A percentile compares a stretch with the other conserved stretches of the same genome.
These are phyloP conservation scores for Cladosporium sp. DNA, from an alignment of 2,329 filamentous ascomycete species.

Conservation along the genomic window DNA sequence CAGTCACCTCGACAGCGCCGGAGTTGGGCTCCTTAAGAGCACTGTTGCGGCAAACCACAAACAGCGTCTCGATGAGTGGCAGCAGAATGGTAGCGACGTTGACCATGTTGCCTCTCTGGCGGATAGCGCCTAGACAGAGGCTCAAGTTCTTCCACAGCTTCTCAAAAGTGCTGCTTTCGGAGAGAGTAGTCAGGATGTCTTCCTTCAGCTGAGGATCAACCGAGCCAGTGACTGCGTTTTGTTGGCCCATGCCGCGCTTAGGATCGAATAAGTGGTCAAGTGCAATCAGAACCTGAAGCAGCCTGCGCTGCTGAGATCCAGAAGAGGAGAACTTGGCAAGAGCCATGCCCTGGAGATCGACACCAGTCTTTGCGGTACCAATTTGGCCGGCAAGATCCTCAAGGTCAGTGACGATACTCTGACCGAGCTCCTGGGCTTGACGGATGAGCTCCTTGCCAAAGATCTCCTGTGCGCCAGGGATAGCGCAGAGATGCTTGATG, in stretches of 20 bases:
- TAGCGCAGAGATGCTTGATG: slow-evolving; percentile 96
- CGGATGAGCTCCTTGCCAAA: slow-evolving; percentile 92
- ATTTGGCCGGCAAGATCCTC: slow-evolving; percentile 85
- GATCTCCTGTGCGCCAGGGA: slow-evolving; percentile 82
- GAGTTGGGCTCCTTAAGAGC: slow-evolving; percentile 68
- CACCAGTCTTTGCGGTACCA: slow-evolving; percentile 79
- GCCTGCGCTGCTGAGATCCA: slow-evolving; percentile 93
- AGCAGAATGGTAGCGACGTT: slow-evolving; percentile 95
- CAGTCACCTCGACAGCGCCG: slow-evolving; percentile 41
- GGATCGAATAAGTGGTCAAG: slow-evolving; percentile 93
- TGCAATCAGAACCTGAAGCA: slow-evolving; percentile 87
- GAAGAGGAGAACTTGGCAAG: slow-evolving; percentile 94
- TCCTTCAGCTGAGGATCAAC: slow-evolving; percentile 66
- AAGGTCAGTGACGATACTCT: slow-evolving; percentile 81
- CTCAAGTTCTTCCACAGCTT: slow-evolving; percentile 91
- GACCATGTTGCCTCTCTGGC: slow-evolving; percentile 89
- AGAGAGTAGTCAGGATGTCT: slow-evolving; percentile 81
- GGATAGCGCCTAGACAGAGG: slow-evolving; percentile 82
- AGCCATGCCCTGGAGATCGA: slow-evolving; percentile 92
- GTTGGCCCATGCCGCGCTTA: slow-evolving; percentile 55
- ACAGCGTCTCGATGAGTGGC: slow-evolving; percentile 91
- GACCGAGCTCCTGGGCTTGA: slow-evolving; percentile 81
- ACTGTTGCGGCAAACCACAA: slow-evolving; percentile 99
- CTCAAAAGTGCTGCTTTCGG: slow-evolving; percentile 87
- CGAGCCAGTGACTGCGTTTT: slow-evolving; percentile 46